Conservation (phyloP, 371 early-diverging fungal genomes). For the Syncephalastrum contaminatum region DNA sequence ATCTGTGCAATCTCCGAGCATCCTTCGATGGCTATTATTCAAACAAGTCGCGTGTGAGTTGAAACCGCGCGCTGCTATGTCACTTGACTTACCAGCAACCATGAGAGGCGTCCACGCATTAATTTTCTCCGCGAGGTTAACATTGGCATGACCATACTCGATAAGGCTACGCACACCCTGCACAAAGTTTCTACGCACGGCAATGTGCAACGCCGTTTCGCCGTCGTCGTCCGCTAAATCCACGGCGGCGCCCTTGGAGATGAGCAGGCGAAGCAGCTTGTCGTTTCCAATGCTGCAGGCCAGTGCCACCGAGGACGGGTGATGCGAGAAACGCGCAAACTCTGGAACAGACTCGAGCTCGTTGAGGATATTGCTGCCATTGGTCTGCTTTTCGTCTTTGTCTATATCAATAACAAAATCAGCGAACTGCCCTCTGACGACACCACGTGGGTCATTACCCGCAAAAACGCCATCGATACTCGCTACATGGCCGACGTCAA, state of each 20-base stretch:
- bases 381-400: neutral
- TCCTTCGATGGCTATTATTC: conserved; percentile 55
- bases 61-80: neutral
- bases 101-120: conserved; percentile 70
- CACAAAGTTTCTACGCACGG: conserved; percentile 51
- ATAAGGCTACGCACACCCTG: conserved; percentile 57
- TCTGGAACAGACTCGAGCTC: conserved; percentile 28
- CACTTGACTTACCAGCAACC: conserved; percentile 45
- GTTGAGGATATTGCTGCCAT: neutral
- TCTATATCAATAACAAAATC: conserved; percentile 6
- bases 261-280: conserved; percentile 45
- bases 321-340: conserved; percentile 34
- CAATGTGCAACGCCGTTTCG: conserved; percentile 63
- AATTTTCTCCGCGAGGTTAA: conserved; percentile 40
- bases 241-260: conserved; percentile 52
- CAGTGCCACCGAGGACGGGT: conserved; percentile 53
- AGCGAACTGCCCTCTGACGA: conserved; percentile 1
- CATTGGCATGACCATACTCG: conserved; percentile 29
- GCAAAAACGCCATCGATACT: conserved; percentile 51
- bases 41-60: no score
- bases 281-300: conserved; percentile 59
- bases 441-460: conserved; percentile 10
- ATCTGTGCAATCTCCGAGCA: conserved; percentile 47
- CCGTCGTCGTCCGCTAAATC: conserved; percentile 64
- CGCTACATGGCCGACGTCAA: conserved; percentile 54